Percentiles rank a stretch among this genome's conserved stretches.
Evolutionary conservation across 441 rosid species (phyloP).

Genomic region (Arabidopsis lyrata): DNA sequence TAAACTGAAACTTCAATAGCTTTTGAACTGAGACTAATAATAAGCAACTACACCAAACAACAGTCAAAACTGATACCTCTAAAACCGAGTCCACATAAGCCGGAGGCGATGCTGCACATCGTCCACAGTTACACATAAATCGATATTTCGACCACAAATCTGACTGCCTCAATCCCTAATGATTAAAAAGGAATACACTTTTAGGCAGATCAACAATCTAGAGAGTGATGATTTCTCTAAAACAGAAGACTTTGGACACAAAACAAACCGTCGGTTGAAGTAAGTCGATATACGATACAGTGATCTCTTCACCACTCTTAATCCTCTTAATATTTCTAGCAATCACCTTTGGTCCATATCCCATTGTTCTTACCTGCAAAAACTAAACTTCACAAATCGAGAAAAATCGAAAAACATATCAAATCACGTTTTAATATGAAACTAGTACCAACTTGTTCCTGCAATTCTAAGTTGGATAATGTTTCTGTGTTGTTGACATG

Average conservation of each 20-base stretch:
- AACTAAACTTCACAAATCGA: neutral
- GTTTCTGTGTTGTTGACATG: conserved; percentile 16
- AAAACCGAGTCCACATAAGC: conserved; percentile 64
- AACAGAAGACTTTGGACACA: neutral
- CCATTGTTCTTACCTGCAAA: conserved; percentile 36
- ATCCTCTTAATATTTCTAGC: conserved; percentile 72
- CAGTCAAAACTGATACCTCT: conserved; percentile 51
- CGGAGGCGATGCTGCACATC: conserved; percentile 61
- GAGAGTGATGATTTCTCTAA: neutral
- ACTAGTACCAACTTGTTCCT: conserved; percentile 5
- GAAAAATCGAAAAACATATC: neutral
- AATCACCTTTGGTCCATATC: conserved; percentile 61
- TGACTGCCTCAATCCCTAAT: conserved; percentile 65
- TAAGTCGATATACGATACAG: conserved; percentile 76
- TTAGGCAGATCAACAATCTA: neutral
- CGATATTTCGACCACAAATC: conserved; percentile 74
- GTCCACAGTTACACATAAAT: conserved; percentile 67
- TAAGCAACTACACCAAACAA: neutral
- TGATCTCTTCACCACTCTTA: conserved; percentile 65
- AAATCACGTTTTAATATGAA: neutral
- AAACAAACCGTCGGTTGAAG: conserved; percentile 71
- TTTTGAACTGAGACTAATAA: neutral
- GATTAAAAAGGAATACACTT: neutral
- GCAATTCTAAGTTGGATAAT: neutral
- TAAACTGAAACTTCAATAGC: neutral